These are phyloP conservation scores for Delitschia confertaspora DNA, from an alignment of 495 filamentous ascomycete genomes.

Conservation along the genomic window DNA sequence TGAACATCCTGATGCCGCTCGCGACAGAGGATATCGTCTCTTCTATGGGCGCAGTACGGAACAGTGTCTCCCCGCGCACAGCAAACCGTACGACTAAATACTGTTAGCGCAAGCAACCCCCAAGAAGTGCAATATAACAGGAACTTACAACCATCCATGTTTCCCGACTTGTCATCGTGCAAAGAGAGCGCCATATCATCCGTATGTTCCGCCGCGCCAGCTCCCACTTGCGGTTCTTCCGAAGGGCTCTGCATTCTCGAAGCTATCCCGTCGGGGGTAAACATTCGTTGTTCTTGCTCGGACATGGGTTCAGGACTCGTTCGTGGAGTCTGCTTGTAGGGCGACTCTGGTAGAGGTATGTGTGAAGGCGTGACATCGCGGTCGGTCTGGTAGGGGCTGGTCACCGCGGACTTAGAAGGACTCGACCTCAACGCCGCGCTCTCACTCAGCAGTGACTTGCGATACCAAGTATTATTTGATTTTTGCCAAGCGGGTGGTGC, in stretches of 20 bases:
- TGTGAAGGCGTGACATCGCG: constrained; percentile 51
- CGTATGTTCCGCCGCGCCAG: constrained; percentile 2
- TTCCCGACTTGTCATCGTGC: constrained; percentile 33
- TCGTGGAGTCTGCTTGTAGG: constrained; percentile 36
- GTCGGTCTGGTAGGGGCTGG: constrained; percentile 47
- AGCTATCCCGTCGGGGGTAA: constrained; percentile 11
- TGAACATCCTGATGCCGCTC: constrained; percentile 45
- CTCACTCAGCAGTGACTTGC: constrained; percentile 42
- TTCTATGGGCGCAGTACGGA: constrained; percentile 76
- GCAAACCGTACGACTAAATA: constrained; percentile 73
- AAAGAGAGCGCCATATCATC: constrained; percentile 15
- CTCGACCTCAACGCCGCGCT: constrained; percentile 32
- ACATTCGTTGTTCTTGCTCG: constrained; percentile 17
- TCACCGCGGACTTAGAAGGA: constrained; percentile 44
- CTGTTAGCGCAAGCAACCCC: constrained; percentile 29
- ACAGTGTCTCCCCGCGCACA: constrained; percentile 75
- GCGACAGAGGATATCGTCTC: constrained; percentile 57
- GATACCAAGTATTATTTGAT: constrained; percentile 53
- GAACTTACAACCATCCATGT: constrained; percentile 47
- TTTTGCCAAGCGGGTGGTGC: constrained; percentile 53
- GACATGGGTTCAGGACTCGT: constrained; percentile 40
- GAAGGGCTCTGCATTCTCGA: constrained; percentile 19
- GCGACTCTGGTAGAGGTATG: constrained; percentile 49
- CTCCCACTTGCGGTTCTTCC: constrained; percentile 6
- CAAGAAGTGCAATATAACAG: constrained; percentile 28